A percentile compares a stretch with the other conserved stretches of the same genome.
Conservation (phyloP, 257 asterid species). For the Lycium barbarum region DNA sequence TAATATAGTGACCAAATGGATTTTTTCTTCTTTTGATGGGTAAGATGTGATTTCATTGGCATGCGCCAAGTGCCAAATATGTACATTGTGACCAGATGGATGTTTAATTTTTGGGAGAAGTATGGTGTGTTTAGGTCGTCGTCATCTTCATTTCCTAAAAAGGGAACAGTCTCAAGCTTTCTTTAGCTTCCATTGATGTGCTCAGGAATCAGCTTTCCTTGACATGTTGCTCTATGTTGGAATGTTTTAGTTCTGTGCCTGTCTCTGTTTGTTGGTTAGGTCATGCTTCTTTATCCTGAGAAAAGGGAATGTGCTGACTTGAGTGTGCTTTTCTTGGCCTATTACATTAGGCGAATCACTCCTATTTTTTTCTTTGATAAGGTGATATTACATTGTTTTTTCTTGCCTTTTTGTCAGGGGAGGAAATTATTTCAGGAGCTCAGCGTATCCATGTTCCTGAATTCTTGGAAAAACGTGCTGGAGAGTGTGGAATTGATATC, state of each 20-base stretch:
- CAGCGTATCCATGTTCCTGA: slow-evolving; percentile 86
- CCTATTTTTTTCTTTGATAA: background rate
- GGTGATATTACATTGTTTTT: background rate
- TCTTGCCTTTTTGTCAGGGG: slow-evolving; percentile 54
- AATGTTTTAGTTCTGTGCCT: background rate
- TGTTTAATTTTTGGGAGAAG: slow-evolving; percentile 3
- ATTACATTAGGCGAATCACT: background rate
- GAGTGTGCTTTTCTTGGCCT: slow-evolving; percentile 8
- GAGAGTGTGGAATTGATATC: slow-evolving; percentile 74
- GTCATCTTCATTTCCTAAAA: background rate
- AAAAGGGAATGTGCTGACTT: slow-evolving; percentile 6
- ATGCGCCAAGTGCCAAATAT: background rate
- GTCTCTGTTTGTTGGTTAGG: background rate
- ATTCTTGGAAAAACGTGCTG: slow-evolving; percentile 68
- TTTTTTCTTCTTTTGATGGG: background rate
- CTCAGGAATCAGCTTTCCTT: background rate
- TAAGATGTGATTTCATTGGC: slow-evolving; percentile 6
- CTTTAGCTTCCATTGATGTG: background rate
- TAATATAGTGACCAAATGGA: background rate
- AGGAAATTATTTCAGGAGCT: slow-evolving; percentile 95
- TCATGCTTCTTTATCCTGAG: background rate
- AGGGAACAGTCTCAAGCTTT: background rate
- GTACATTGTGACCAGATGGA: background rate
- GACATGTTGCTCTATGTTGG: slow-evolving; percentile 27
- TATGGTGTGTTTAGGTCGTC: background rate